These are phyloP conservation scores for Crotalaria pallida DNA, from an alignment of 306 rosid genomes.

Conservation along the genomic window DNA sequence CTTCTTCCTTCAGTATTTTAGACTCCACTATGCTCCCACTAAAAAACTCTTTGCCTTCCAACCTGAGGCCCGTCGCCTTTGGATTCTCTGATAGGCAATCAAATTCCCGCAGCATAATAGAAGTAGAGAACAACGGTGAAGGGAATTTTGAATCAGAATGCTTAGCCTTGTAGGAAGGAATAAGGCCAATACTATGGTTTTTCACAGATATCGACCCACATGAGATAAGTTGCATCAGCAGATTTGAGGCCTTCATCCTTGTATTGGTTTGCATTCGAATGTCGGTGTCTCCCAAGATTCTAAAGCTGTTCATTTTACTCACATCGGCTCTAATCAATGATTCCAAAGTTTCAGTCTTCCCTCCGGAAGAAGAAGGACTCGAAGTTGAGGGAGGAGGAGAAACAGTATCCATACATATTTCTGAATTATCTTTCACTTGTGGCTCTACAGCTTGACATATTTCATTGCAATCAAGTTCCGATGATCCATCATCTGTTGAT, in stretches of 20 bases:
- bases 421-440: constrained; percentile 40
- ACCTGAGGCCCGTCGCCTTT: constrained; percentile 53
- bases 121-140: constrained; percentile 63
- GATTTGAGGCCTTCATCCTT: constrained; percentile 63
- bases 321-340: constrained; percentile 86
- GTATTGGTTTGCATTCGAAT: constrained; percentile 52
- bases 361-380: constrained; percentile 63
- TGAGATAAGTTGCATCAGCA: constrained; percentile 82
- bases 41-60: constrained; percentile 79
- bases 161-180: constrained; percentile 70
- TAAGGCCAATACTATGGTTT: constrained; percentile 68
- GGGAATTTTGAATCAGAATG: constrained; percentile 65
- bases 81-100: constrained; percentile 66
- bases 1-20: constrained; percentile 45
- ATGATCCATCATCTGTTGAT: constrained; percentile 72
- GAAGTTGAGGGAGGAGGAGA: constrained; percentile 60
- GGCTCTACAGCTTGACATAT: constrained; percentile 25
- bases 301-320: constrained; percentile 71
- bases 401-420: constrained; percentile 42
- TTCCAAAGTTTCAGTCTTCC: constrained; percentile 83
- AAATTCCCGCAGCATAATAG: constrained; percentile 62
- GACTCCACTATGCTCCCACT: constrained; percentile 85
- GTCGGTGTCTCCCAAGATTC: constrained; percentile 64
- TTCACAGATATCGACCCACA: constrained; percentile 90
- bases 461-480: constrained; percentile 48